Evolutionary conservation across 75 land plant species (phyloP).

Genomic region (Pinus taeda): DNA sequence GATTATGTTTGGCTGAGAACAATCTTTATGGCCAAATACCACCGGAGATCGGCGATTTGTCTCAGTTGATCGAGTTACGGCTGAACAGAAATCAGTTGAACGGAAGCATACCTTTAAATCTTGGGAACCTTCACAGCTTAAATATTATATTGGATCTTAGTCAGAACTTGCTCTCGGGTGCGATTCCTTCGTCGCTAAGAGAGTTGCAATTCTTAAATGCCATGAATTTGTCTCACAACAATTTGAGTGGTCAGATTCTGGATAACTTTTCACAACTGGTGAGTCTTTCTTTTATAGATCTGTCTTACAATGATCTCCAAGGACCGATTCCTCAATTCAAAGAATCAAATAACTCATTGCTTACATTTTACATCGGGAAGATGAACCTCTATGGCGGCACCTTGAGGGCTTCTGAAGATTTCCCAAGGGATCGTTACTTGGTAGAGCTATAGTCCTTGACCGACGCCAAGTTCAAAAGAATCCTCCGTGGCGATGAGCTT

Average conservation of each 20-base stretch:
- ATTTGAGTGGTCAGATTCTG: constrained; percentile 27
- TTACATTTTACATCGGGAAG: constrained; percentile 39
- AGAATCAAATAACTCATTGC: too few relatives aligned
- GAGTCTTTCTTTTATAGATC: constrained; percentile 17
- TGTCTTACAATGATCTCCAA: constrained; percentile 39
- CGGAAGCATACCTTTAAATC: constrained; percentile 29
- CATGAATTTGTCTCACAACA: constrained; percentile 23
- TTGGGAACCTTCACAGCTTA: constrained; percentile 32
- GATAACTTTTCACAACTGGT: constrained; percentile 9
- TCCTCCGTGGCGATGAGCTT: background rate
- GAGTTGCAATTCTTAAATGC: background rate
- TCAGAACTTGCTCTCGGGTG: constrained; percentile 29
- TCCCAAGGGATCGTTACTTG: constrained; percentile 54
- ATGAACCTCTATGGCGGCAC: constrained; percentile 62
- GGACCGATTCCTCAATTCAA: constrained; percentile 28
- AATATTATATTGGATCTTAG: constrained; percentile 28
- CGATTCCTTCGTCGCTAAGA: constrained; percentile 19
- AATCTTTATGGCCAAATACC: constrained; percentile 16
- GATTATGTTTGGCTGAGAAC: constrained; percentile 11
- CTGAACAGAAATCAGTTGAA: constrained; percentile 24
- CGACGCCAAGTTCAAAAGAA: constrained; percentile 2
- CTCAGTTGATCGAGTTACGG: constrained; percentile 8
- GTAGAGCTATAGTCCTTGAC: constrained; percentile 56
- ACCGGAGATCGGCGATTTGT: background rate
- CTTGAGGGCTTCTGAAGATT: constrained; percentile 48